Evolutionary conservation across 2,329 filamentous ascomycete species (phyloP).

Genomic region (Microascus cirrosus): DNA sequence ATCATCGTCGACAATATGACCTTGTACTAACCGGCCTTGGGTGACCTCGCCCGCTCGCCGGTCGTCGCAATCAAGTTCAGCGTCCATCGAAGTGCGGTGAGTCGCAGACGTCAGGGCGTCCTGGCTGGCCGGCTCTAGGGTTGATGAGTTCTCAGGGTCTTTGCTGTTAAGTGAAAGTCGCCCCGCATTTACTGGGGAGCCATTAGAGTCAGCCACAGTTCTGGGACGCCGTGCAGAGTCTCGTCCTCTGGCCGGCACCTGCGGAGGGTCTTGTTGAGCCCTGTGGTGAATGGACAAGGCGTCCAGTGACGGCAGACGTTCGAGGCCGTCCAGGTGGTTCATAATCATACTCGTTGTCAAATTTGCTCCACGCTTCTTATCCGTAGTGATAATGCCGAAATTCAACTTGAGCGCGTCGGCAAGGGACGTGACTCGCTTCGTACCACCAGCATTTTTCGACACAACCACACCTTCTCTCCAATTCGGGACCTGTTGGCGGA

Average conservation of each 20-base stretch:
- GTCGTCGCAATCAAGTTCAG: constrained; percentile 53
- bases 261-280: neutral
- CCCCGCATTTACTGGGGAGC: constrained; percentile 27
- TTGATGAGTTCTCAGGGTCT: constrained; percentile 3
- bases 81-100: constrained; percentile 15
- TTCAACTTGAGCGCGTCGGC: constrained; percentile 94
- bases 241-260: neutral
- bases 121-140: constrained; percentile 7
- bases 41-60: constrained; percentile 81
- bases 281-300: neutral
- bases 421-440: constrained; percentile 90
- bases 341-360: constrained; percentile 73
- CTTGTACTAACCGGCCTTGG: constrained; percentile 80
- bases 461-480: constrained; percentile 94
- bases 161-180: constrained; percentile 10
- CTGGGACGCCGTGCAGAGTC: constrained; percentile 13
- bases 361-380: constrained; percentile 52
- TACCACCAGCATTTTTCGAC: constrained; percentile 95
- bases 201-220: constrained; percentile 28
- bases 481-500: constrained; percentile 72
- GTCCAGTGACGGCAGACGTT: constrained; percentile 32
- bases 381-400: constrained; percentile 91
- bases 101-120: neutral
- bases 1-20: constrained; percentile 91
- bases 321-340: constrained; percentile 51